These are phyloP conservation scores for Sutorius australiensis DNA, from an alignment of 768 basidiomycete genomes.

Conservation along the genomic window DNA sequence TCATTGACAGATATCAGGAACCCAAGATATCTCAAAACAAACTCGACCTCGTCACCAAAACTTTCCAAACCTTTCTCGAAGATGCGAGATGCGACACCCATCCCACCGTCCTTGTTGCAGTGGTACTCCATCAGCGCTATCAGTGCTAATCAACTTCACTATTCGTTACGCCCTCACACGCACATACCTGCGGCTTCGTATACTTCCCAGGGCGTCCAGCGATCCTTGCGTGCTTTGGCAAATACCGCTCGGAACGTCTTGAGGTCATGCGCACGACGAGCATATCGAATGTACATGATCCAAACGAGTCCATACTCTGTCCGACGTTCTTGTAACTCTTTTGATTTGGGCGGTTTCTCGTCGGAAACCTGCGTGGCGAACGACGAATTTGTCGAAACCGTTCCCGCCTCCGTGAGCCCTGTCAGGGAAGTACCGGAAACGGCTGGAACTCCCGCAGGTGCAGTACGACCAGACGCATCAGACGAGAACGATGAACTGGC, in stretches of 20 bases:
- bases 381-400: slow-evolving; percentile 41
- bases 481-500: slow-evolving; percentile 38
- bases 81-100: slow-evolving; percentile 79
- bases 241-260: slow-evolving; percentile 77
- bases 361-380: slow-evolving; percentile 50
- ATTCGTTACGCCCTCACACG: neutral
- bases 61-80: slow-evolving; percentile 90
- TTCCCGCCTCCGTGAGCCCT: slow-evolving; percentile 30
- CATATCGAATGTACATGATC: slow-evolving; percentile 94
- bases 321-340: slow-evolving; percentile 52
- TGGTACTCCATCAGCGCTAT: slow-evolving; percentile 95
- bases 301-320: slow-evolving; percentile 75
- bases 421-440: slow-evolving; percentile 2
- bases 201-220: slow-evolving; percentile 84
- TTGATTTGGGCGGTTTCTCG: slow-evolving; percentile 48
- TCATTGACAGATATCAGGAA: slow-evolving; percentile 96
- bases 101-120: slow-evolving; percentile 67
- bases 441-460: slow-evolving; percentile 23
- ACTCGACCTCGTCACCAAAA: slow-evolving; percentile 80
- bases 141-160: slow-evolving; percentile 6
- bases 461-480: slow-evolving; percentile 30
- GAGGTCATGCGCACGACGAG: slow-evolving; percentile 81
- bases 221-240: slow-evolving; percentile 72
- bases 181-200: slow-evolving; percentile 83
- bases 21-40: slow-evolving; percentile 82